Evolutionary conservation across 31 red algal species (phyloP).

Genomic region (Asparagopsis taxiformis): DNA sequence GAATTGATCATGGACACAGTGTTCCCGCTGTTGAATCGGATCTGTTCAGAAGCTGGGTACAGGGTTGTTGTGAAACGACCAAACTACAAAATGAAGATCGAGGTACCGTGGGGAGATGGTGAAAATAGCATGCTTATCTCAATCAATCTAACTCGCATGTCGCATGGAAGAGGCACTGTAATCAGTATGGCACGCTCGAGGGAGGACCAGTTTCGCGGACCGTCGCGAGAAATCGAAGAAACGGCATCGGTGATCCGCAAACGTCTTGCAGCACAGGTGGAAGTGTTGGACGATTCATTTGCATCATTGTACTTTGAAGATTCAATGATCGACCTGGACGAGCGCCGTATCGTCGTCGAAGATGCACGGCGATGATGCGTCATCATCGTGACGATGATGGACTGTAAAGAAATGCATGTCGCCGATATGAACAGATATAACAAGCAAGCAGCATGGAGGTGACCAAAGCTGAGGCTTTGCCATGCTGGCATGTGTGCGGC

Average conservation of each 20-base stretch:
- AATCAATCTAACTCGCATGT: constrained; percentile 28
- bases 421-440: no score
- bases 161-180: constrained; percentile 34
- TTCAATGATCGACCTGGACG: constrained; percentile 1
- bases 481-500: no score
- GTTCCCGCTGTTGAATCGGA: constrained; percentile 38
- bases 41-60: constrained; percentile 45
- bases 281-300: constrained; percentile 77
- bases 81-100: constrained; percentile 63
- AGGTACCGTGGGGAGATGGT: constrained; percentile 23
- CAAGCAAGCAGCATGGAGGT: no score
- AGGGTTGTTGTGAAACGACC: constrained; percentile 34
- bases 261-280: constrained; percentile 52
- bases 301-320: constrained; percentile 32
- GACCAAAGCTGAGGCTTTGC: no score
- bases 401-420: no score
- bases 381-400: no score
- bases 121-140: constrained; percentile 33
- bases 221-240: constrained; percentile 38
- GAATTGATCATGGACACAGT: constrained; percentile 50
- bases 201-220: constrained; percentile 49
- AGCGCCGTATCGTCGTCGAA: no score
- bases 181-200: constrained; percentile 33
- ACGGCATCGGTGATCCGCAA: constrained; percentile 23
- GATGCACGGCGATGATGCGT: no score